Evolutionary conservation across 257 asterid genomes (phyloP), one percentile per base, ranked within the genome.

Genomic region (Penstemon davidsonii): DNA sequence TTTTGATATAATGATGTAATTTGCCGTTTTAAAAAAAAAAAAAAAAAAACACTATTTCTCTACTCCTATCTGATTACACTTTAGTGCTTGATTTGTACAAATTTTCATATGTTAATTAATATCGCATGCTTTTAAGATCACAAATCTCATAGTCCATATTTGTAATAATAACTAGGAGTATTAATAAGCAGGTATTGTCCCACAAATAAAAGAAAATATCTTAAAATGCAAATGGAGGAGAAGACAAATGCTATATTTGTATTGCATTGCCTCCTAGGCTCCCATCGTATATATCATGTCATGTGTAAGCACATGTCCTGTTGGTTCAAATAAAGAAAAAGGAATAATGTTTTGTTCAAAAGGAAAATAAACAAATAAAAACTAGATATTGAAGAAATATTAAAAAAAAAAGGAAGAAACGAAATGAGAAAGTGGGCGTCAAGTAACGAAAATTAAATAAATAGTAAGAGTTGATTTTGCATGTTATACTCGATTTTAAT

Each of bases 261-360:
- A 74, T 56, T 67, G 45, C 67, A 13, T 62, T 55, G 42, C 42
- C 41, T 55, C 71, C 56, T 18, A 15, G 18, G 18, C 18, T 15
- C 18, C 18, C 18, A 15, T 15, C 18, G 18, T 15, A 25, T 25
- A 25, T 73, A 69, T 64, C 73, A 60, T 55, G 64, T 50, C 71
- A 71, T 62, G 73, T 78, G 75, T 61, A 51, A 61, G 71, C 81
- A 80, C 72, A 72, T 79, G 76, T 69, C 62, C 47, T 68, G 69
- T 70, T 54, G 65, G 67, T 65, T 47, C 57, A 67, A 50, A 40
- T 57, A 37, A 57, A 5, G 8, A 40, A 38, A 68, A 37, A 57
- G 7, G 5, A 40, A 38, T 5, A 11, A 13, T 41, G 11, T 19
- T 55, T n/a, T 45, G 33, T 8, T 36, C 7, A 40, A 25, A 11